Base-by-base conservation (phyloP, 1,139 yeast genomes). In the Debaryomycetaceae sp. region DNA sequence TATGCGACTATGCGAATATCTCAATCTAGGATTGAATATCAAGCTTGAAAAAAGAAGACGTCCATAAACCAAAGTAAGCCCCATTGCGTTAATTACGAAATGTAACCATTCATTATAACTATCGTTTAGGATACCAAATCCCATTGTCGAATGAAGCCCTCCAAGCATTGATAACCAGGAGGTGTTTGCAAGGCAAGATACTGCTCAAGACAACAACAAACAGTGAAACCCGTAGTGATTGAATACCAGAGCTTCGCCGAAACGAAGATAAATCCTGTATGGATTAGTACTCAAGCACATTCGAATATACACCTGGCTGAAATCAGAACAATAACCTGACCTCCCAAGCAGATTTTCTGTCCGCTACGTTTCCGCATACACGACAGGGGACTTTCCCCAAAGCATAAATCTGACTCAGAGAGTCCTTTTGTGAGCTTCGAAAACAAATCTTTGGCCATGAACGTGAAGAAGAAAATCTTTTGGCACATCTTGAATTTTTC, bases 361-460 rank as follows among this genome's bases (percentile, higher is more conserved):
- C 63, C 75, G 71, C 63, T 66, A 67, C 82, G 84, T 79, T 80
- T 78, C 84, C 84, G 81, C 83, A 65, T 72, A 57, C 62, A 56
- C 66, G 90, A 88, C 90, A 85, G 95, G 93, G 85, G 95, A 86
- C 95, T 86, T 86, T 86, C 93, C 95, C 95, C 93, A 80, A 85
- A 85, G 90, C 89, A 63, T 63, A 51, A 45, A 47, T 24, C 54
- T 63, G 57, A 56, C 49, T 51, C 40, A 9, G 34, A 40, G 39
- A 46, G 59, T 68, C 81, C 75, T 76, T 81, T 55, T 75, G 91
- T 70, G 70, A 67, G 87, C 91, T 85, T 86, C 84, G 93, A 81
- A 62, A 82, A 83, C 90, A 85, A 85, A 82, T 85, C 88, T 85
- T 85, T 70, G 80, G 64, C 76, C 81, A 78, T 76, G 82, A 67